Conservation (phyloP, 2,329 filamentous ascomycete genomes). For the Aspergillus sp. region DNA sequence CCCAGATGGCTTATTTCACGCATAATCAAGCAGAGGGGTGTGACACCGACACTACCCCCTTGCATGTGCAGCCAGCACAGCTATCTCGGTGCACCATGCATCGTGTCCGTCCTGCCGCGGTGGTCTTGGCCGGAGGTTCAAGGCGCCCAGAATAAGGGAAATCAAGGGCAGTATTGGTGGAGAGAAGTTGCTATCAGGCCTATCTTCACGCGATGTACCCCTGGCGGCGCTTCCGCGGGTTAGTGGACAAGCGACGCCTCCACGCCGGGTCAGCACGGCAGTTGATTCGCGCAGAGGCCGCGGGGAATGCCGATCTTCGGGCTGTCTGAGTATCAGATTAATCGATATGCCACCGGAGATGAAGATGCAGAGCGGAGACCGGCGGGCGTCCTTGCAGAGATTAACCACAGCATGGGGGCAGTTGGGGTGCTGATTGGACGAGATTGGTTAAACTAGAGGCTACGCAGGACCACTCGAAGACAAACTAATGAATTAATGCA, state of each 20-base stretch:
- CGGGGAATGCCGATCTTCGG: neutral
- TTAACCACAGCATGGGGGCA: neutral
- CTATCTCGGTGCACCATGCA: neutral
- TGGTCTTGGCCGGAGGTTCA: too few relatives aligned
- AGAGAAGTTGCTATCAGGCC: neutral
- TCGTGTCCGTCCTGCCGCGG: neutral
- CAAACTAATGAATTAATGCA: neutral
- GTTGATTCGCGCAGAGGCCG: neutral
- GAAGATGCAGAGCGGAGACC: slow-evolving; percentile 6
- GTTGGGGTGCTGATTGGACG: neutral
- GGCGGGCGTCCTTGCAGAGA: neutral
- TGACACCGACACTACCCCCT: neutral
- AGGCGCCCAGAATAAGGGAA: too few relatives aligned
- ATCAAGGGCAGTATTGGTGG: neutral
- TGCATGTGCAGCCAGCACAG: neutral
- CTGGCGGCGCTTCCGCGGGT: neutral
- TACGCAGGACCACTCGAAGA: too few relatives aligned
- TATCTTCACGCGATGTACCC: too few relatives aligned
- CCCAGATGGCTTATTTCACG: too few relatives aligned
- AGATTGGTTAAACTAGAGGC: too few relatives aligned
- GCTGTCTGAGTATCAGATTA: neutral
- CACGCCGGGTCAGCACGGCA: neutral
- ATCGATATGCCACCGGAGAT: neutral
- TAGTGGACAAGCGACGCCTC: neutral
- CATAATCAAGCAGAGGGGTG: neutral